Percentiles rank a stretch among this genome's conserved stretches.
These are phyloP conservation scores for Cryptococcus amylolentus DNA, from an alignment of 1,284 basidiomycete genomes.

Conservation along the genomic window DNA sequence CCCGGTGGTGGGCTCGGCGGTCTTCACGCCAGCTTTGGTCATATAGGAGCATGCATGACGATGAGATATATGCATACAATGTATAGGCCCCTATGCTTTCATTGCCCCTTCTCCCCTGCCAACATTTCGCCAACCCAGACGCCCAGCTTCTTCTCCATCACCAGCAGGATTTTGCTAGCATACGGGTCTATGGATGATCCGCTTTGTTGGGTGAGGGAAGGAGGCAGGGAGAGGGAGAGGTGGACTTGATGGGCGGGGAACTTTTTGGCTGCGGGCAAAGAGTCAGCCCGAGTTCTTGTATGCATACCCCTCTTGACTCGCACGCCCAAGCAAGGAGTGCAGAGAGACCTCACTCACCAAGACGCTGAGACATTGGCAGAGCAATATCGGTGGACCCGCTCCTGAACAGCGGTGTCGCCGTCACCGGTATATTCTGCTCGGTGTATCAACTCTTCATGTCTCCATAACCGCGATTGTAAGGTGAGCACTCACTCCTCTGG, in stretches of 20 bases:
- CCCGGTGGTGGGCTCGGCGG: no score
- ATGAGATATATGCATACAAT: background rate
- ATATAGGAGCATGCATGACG: background rate
- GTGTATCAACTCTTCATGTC: slow-evolving; percentile 7
- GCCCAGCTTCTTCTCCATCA: slow-evolving; percentile 46
- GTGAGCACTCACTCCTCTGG: slow-evolving; percentile 48
- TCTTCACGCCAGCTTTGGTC: background rate
- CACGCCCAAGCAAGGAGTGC: background rate
- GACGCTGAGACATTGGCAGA: slow-evolving; percentile 67
- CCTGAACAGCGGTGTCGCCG: slow-evolving; percentile 66
- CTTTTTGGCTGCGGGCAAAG: slow-evolving; percentile 27
- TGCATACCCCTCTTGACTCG: no score
- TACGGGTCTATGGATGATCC: slow-evolving; percentile 39
- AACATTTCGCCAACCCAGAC: slow-evolving; percentile 35
- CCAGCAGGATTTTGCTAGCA: slow-evolving; percentile 34
- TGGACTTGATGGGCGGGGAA: slow-evolving; percentile 44
- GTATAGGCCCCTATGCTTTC: background rate
- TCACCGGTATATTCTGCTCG: slow-evolving; percentile 52
- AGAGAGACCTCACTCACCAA: slow-evolving; percentile 57
- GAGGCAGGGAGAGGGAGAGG: slow-evolving; percentile 40
- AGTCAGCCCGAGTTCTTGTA: background rate
- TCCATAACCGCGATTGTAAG: background rate
- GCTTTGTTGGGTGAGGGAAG: slow-evolving; percentile 26
- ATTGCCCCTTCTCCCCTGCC: slow-evolving; percentile 3
- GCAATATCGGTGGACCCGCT: slow-evolving; percentile 63